Base-by-base conservation (phyloP, 495 filamentous ascomycete genomes). In the Trypethelium eluteriae region DNA sequence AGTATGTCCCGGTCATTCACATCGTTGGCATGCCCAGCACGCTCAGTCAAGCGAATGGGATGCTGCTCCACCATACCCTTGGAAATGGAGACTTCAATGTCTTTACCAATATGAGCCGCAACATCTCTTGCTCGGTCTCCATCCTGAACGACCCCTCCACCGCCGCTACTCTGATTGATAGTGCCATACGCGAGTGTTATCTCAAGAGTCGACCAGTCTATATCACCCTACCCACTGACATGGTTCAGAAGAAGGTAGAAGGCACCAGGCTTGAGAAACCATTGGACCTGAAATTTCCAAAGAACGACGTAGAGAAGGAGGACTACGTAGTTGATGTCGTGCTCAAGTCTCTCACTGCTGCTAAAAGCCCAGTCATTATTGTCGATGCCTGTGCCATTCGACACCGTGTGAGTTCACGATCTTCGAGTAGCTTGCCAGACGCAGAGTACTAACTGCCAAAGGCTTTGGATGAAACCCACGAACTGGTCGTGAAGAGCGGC, bases 341-440 rank as follows among this genome's bases (percentile, higher is more conserved):
- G 16, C 77, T 91, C 56, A 87, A 88, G 75, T 89, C 89, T 65
- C 83, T 96, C 25, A 84, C 89, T 64, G 86, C 81, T 0, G 91
- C 93, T 5, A 84, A 89, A 72, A 85, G 84, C 62, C 90, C 93
- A 10, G 77, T 96, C 36, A 88, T 98, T 16, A 78, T 98, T 35
- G 89, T 94, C 2, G 93, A 98, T 75, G 92, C 90, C n/a, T 96
- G 92, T 73, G 89, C 92, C 5, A 87, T 93, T 72, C 87, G 92
- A 32, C 91, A 96, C 73, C 81, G 76, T 64, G 71, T 71, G 67
- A 50, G 68, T 25, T 2, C 16, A 18, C 39, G 34, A 16, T 11
- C 35, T 14, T 66, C 18, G 18, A 14, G 11, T 46, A 11, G 25
- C 25, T 39, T 41, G 32, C 4, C n/a, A 36, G 5, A 6, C 59